phyloP scores from a whole-genome alignment of 441 rosid species.

The Hura crepitans region DNA sequence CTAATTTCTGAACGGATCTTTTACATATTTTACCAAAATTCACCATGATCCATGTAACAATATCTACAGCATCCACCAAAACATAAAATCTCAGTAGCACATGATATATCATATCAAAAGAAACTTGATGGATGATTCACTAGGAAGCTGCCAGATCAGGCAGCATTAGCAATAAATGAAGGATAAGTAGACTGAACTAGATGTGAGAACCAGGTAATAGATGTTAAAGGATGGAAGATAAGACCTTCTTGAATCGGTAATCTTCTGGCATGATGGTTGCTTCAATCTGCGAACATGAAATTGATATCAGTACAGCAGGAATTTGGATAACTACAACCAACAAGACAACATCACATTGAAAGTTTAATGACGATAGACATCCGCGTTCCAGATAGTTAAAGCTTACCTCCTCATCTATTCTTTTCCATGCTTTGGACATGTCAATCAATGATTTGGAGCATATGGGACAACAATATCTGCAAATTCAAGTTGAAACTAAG shows the following conservation, averaged over 20 bases:
- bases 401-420: constrained; percentile 82
- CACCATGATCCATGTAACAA: background rate
- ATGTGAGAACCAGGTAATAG: background rate
- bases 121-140: background rate
- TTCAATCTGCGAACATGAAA: constrained; percentile 52
- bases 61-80: background rate
- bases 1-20: too few relatives aligned
- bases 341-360: background rate
- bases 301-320: background rate
- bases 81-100: background rate
- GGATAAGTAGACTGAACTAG: background rate
- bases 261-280: constrained; percentile 86
- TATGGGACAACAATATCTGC: constrained; percentile 85
- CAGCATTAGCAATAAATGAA: background rate
- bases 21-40: too few relatives aligned
- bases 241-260: constrained; percentile 74
- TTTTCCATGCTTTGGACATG: constrained; percentile 79
- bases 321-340: background rate
- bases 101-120: background rate
- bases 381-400: constrained; percentile 6
- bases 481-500: constrained; percentile 15
- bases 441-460: constrained; percentile 86
- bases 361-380: background rate
- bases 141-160: background rate
- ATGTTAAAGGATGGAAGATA: constrained; percentile 6